Base-by-base conservation (phyloP, 441 rosid genomes). In the Mallotus repandus region DNA sequence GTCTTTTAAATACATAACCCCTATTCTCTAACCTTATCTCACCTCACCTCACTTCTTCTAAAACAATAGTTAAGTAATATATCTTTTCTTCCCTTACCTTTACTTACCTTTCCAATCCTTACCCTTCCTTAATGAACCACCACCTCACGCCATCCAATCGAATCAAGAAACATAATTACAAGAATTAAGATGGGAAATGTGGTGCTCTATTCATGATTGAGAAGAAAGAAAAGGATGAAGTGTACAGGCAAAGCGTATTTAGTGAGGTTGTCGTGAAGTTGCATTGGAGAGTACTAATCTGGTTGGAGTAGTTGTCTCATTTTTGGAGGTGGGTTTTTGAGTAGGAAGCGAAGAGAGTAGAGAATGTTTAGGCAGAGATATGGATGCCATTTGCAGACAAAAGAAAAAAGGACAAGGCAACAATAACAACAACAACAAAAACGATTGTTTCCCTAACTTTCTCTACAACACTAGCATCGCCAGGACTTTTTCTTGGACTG, bases 401-500 rank as follows among this genome's bases (percentile, higher is more conserved):
- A 25, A 50, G 2, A n/a, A 35, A 29, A 12, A 63, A 50, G 18
- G 56, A 50, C 0, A 21, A 53, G 52, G 59, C 52, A 43, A 54
- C 48, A 32, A 53, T 21, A 48, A 25, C 2, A 25, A 49, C 0
- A 66, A 25, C 4, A 11, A 21, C 2, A 15, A 3, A 46, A 21
- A 12, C 29, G 29, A 25, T 25, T 25, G 84, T 91, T 60, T 63
- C 88, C 74, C 77, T 86, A 57, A 89, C 81, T 74, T 83, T 86
- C 68, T 76, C 82, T 19, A 94, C 83, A 41, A 86, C 82, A 35
- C 83, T 74, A 4, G 25, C 80, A 66, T 88, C 87, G 2, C 82
- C 79, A 38, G 86, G 76, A 70, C 70, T 66, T 77, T 74, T 86
- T 29, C 83, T 87, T 3, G 96, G 96, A 74, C 91, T 88, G 12